phyloP scores from a whole-genome alignment of 148 eudicot species.

The Heliamphora exappendiculata region DNA sequence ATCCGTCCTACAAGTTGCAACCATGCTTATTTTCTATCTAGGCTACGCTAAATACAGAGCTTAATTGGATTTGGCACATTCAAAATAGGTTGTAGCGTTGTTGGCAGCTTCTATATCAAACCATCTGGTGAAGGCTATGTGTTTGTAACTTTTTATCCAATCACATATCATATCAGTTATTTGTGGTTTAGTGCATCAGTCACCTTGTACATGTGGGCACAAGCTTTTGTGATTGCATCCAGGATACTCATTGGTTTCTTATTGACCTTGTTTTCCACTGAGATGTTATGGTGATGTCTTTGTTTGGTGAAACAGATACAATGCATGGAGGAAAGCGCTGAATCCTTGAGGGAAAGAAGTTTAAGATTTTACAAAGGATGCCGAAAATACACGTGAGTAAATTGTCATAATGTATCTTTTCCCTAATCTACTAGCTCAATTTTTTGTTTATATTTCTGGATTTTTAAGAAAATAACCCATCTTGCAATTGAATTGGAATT shows the following conservation, averaged over 20 bases:
- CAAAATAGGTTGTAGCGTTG: neutral
- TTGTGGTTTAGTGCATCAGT: neutral
- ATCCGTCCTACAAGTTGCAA: neutral
- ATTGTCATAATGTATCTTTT: slow-evolving; percentile 1
- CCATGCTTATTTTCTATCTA: neutral
- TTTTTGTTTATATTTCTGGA: neutral
- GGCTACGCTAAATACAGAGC: neutral
- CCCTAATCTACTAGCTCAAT: neutral
- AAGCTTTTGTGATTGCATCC: neutral
- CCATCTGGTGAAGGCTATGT: neutral
- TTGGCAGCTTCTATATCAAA: neutral
- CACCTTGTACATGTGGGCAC: neutral
- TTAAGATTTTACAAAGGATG: slow-evolving; percentile 89
- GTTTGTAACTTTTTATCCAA: neutral
- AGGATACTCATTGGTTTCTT: neutral
- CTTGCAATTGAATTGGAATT: neutral
- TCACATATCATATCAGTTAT: neutral
- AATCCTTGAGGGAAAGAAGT: slow-evolving; percentile 82
- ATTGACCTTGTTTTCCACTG: slow-evolving; percentile 4
- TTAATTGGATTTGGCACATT: neutral
- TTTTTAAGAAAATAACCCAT: neutral
- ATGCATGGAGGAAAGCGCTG: slow-evolving; percentile 85
- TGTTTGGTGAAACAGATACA: slow-evolving; percentile 56
- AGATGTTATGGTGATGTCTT: neutral
- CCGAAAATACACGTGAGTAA: slow-evolving; percentile 87